Evolutionary conservation across 306 rosid species (phyloP).

Genomic region (Adenanthera pavonina): DNA sequence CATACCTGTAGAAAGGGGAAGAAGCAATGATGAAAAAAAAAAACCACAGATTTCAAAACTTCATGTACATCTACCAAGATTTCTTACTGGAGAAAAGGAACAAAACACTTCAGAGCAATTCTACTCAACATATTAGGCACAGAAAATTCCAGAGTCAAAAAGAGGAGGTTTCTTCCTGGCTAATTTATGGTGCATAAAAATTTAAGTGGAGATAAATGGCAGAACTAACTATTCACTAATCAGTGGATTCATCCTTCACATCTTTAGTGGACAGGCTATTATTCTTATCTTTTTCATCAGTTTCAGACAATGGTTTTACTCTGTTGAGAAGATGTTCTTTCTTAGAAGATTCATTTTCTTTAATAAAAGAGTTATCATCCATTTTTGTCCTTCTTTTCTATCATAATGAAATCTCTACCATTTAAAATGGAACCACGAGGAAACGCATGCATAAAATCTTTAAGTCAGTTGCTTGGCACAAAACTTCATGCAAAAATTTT

Average conservation of each 20-base stretch:
- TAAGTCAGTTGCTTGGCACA: not conserved
- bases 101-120: not conserved
- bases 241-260: not conserved
- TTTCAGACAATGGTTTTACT: not conserved
- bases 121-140: not conserved
- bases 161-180: not conserved
- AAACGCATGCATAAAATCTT: not conserved
- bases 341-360: not conserved
- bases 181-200: not conserved
- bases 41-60: not conserved
- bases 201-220: not conserved
- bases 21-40: constrained; percentile 22
- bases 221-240: not conserved
- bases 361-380: not conserved
- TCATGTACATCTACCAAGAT: not conserved
- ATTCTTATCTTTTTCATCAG: not conserved
- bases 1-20: constrained; percentile 64
- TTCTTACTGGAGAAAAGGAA: not conserved
- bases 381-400: not conserved
- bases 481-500: not conserved
- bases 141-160: not conserved
- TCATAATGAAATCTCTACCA: not conserved
- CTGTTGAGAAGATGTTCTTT: not conserved
- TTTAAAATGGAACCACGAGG: not conserved
- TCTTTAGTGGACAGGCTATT: not conserved